Conservation (phyloP, 495 filamentous ascomycete species). For the Penicillium atrosanguineum region DNA sequence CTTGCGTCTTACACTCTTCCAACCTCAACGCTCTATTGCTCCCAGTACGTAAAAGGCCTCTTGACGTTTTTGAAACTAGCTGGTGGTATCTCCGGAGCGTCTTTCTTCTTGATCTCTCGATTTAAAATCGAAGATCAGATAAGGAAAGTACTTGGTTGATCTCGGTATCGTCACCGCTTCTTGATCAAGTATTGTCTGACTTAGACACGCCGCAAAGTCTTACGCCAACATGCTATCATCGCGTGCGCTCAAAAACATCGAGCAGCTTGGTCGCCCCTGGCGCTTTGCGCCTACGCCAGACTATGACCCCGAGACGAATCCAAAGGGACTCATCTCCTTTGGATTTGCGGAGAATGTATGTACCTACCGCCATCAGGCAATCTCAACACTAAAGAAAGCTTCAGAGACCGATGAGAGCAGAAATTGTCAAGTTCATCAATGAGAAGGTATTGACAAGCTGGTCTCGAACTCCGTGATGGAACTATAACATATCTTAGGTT, state of each 20-base stretch:
- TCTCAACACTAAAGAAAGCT: not conserved
- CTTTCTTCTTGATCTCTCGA: not conserved
- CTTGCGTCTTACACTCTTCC: not conserved
- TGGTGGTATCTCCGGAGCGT: not conserved
- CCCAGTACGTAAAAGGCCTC: not conserved
- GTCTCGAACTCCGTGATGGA: not conserved
- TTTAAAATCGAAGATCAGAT: not conserved
- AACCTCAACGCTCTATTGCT: not conserved
- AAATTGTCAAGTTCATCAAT: constrained; percentile 34
- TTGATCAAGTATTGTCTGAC: not conserved
- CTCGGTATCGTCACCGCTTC: constrained; percentile 7
- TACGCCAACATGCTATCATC: constrained; percentile 29
- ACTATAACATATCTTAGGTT: constrained; percentile 18
- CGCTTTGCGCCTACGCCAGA: constrained; percentile 26
- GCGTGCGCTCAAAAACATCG: constrained; percentile 26
- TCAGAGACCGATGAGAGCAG: constrained; percentile 28
- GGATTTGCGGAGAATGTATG: constrained; percentile 37
- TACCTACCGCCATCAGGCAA: not conserved
- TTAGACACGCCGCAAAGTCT: not conserved
- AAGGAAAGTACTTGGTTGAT: not conserved
- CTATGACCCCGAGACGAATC: constrained; percentile 32
- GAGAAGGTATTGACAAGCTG: constrained; percentile 19
- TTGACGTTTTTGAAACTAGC: not conserved
- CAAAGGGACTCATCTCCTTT: constrained; percentile 33
- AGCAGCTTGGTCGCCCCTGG: constrained; percentile 25